Evolutionary conservation across 2,329 filamentous ascomycete genomes (phyloP).

Genomic region (Pseudovirgaria hyperparasitica): DNA sequence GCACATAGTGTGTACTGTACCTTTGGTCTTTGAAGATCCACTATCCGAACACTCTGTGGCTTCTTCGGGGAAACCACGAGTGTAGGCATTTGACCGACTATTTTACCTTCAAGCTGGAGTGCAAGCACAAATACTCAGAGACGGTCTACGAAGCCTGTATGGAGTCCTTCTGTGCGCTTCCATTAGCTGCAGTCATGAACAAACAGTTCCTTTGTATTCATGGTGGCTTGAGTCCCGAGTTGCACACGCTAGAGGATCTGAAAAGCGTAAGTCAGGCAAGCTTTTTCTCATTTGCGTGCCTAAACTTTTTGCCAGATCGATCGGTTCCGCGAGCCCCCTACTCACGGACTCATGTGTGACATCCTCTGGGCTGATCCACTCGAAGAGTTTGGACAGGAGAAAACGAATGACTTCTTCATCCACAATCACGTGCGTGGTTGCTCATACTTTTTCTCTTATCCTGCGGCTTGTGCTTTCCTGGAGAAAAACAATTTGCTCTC

Average conservation of each 20-base stretch:
- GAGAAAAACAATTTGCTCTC: slow-evolving; percentile 98
- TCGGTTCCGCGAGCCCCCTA: slow-evolving; percentile 93
- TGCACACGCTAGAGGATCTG: slow-evolving; percentile 90
- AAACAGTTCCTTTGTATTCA: slow-evolving; percentile 99
- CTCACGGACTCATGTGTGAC: slow-evolving; percentile 96
- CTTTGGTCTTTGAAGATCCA: slow-evolving; percentile 98
- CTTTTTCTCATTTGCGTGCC: slow-evolving; percentile 6
- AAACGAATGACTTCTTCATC: slow-evolving; percentile 92
- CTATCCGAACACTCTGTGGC: slow-evolving; percentile 94
- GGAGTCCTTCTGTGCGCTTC: slow-evolving; percentile 92
- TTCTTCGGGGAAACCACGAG: slow-evolving; percentile 95
- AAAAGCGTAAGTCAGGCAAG: slow-evolving; percentile 52
- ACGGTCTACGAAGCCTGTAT: slow-evolving; percentile 93
- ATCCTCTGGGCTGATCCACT: slow-evolving; percentile 97
- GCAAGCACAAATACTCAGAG: slow-evolving; percentile 99
- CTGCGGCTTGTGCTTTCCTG: slow-evolving; percentile 88
- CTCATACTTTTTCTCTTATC: slow-evolving; percentile 99
- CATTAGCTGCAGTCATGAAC: slow-evolving; percentile 96
- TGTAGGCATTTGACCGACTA: slow-evolving; percentile 98
- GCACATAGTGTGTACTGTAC: slow-evolving; percentile 70
- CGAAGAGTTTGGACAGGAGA: slow-evolving; percentile 97
- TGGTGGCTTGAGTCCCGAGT: slow-evolving; percentile 85
- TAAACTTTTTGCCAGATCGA: slow-evolving; percentile 54
- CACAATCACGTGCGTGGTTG: slow-evolving; percentile 98
- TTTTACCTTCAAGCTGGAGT: slow-evolving; percentile 99